Percentiles rank a stretch among this genome's conserved stretches.
Conservation (phyloP, 2,329 filamentous ascomycete genomes). For the Xylaria digitata region DNA sequence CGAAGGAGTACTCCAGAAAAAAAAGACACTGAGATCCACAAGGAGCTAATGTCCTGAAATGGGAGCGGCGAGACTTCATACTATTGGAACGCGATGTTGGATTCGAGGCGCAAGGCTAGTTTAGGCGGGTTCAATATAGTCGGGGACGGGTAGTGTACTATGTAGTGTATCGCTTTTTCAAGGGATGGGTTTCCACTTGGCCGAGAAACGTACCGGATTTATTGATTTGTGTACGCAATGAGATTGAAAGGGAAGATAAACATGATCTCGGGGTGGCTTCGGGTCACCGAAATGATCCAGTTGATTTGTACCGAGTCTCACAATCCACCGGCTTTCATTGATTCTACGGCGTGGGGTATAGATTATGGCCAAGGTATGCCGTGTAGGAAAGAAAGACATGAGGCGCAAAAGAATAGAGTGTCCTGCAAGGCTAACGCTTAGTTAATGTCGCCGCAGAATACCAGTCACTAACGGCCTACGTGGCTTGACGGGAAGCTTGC, state of each 20-base stretch:
- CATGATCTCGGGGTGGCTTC: constrained; percentile 1
- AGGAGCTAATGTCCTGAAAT: constrained; percentile 24
- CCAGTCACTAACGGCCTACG: constrained; percentile 5
- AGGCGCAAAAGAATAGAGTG: constrained; percentile 25
- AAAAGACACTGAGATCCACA: constrained; percentile 14
- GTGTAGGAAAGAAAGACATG: neutral
- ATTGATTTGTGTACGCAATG: neutral
- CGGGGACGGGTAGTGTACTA: too few relatives aligned
- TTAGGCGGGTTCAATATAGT: constrained; percentile 1
- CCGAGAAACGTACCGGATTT: constrained; percentile 14
- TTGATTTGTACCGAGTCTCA: neutral
- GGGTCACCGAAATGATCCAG: neutral
- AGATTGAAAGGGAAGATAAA: constrained; percentile 11
- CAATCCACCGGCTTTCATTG: neutral
- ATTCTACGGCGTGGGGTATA: neutral
- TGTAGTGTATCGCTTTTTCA: neutral
- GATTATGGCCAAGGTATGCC: neutral
- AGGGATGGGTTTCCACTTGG: constrained; percentile 14
- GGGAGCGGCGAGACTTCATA: constrained; percentile 8
- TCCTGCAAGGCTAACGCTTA: constrained; percentile 31
- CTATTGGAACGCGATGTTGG: constrained; percentile 19
- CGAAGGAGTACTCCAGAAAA: constrained; percentile 20
- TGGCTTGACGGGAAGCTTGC: constrained; percentile 9
- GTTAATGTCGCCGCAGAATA: constrained; percentile 23
- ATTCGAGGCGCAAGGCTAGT: constrained; percentile 24